Base-by-base conservation (phyloP, 2,329 filamentous ascomycete species). In the Nemania bipapillata region DNA sequence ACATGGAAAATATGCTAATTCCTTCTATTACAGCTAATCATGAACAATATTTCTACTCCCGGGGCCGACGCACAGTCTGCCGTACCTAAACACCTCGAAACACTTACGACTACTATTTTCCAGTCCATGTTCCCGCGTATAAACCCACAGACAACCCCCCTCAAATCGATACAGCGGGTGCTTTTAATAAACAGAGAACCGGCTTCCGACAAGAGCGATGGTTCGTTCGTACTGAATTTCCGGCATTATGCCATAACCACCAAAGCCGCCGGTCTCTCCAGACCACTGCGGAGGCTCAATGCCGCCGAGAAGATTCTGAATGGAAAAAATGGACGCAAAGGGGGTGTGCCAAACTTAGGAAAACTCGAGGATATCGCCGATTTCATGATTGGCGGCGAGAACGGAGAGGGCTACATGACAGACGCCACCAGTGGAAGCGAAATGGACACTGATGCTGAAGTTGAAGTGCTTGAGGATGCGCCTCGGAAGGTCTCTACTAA, bases 231-330 rank as follows among this genome's bases (percentile, higher is more conserved):
- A 17, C 82, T 99, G 71, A 96, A 93, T 78, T 89, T 98, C 69
- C 87, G 96, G 67, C 96, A 99, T 81, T 99, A 97, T 79, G 94
- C 94, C 30, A 99, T 99, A 77, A 96, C 92, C 5, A 98, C 94
- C 12, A 93, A 93, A 76, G 87, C 91, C 26, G 92, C 93, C 0
- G 94, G 93, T 28, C 85, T 98, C 0, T 94, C 95, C 11, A 94
- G 92, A 79, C 89, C 92, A 4, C 86, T 99, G 45, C 89, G 93
- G 65, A 88, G 94, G 50, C 85, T 99, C 52, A 93, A 97, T 73
- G 91, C 92, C 5, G 94, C 94, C 1, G 93, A 97, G 79, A 92
- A 93, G 78, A 86, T 96, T 40, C 82, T 92, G 62, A 87, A 86
- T 42, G 80, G 83, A 32, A 86, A 85, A 74, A 86, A 86, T 67